Base-by-base conservation (phyloP, 75 land plant species). In the Picea glauca region DNA sequence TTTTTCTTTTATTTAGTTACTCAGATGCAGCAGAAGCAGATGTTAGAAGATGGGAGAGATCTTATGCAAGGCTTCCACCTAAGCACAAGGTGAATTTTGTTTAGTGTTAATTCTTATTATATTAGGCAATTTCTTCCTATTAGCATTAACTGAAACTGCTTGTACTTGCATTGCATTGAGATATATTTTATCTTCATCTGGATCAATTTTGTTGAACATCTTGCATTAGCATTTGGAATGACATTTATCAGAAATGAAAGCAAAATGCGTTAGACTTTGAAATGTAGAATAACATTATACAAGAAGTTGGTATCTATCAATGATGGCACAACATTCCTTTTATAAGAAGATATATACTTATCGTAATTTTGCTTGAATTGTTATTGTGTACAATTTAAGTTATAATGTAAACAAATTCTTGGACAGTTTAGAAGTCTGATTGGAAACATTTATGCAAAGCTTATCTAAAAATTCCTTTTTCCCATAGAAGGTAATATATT, bases 21-120 rank as follows among this genome's bases (percentile, higher is more conserved):
- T 83, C 96, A 54, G 80, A 82, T 35, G 93, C 96, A 56, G 92
- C 96, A 46, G 93, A 90, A 68, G 88, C 83, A 30, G 98, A 95
- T 84, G 88, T 93, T 32, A 87, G 78, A 80, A 95, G 93, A 80
- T 95, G 87, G 81, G 92, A 91, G 82, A 83, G 90, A 40, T 95
- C 89, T n/a, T 93, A 84, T 76, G 81, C 77, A 70, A 93, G 84
- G 85, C 92, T 93, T 81, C 76, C 84, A 50, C 82, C 91, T 56
- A 62, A 76, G n/a, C 98, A 95, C 75, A 95, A 95, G 98, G 98
- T 95, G 21, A 68, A 68, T 68, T 40, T 5, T 68, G 72, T 40
- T 38, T 65, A 18, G 46, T 18, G 20, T 38, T 68, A 4, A 5
- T 68, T 68, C 2, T 17, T 13, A 65, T 38, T 68, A 8, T 40